Evolutionary conservation across 306 rosid species (phyloP).

Genomic region (Pyrus pyrifolia): DNA sequence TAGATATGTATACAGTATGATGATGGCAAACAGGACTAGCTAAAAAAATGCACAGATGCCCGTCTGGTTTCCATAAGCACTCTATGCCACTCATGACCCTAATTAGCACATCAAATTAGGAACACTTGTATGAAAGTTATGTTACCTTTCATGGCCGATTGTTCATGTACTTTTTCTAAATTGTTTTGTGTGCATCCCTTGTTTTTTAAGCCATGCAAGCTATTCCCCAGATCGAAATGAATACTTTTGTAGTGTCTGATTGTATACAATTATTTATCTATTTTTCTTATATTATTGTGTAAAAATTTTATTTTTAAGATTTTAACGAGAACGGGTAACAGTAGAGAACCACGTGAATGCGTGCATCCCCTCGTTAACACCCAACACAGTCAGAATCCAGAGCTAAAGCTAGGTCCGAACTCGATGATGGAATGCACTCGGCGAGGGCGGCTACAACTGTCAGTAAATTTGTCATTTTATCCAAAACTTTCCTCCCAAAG

Average conservation of each 20-base stretch:
- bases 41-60: background rate
- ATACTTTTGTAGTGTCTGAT: background rate
- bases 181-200: background rate
- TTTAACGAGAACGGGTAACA: too few species aligned
- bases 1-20: background rate
- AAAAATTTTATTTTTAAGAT: too few species aligned
- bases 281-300: background rate
- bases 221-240: too few species aligned
- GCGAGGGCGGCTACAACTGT: background rate
- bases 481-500: background rate
- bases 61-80: conserved; percentile 8
- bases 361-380: background rate
- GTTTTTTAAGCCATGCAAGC: too few species aligned
- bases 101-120: background rate
- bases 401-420: background rate
- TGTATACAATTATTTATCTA: background rate
- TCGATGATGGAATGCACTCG: background rate
- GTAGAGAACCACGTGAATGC: too few species aligned
- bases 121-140: background rate
- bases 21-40: conserved; percentile 19
- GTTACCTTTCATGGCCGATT: background rate
- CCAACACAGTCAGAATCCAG: background rate
- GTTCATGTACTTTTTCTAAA: background rate
- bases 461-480: background rate
- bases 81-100: background rate